Evolutionary conservation across 2,329 filamentous ascomycete genomes (phyloP).

Genomic region (Nothopassalora personata): DNA sequence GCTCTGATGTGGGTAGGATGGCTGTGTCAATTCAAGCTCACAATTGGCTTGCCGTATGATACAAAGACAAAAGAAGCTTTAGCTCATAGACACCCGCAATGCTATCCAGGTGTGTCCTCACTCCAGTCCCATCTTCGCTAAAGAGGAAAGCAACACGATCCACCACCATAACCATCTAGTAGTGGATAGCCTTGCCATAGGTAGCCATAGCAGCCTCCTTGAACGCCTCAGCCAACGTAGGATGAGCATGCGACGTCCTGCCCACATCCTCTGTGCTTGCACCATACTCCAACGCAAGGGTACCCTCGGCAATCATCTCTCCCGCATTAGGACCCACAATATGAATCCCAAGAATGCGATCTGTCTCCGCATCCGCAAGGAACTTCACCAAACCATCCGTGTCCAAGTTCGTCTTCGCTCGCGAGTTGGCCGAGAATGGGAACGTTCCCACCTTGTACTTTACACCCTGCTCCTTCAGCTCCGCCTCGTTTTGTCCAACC

Average conservation of each 20-base stretch:
- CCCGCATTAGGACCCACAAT: conserved; percentile 94
- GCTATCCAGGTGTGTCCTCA: conserved; percentile 7
- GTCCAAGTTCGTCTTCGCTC: conserved; percentile 97
- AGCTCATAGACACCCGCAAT: conserved; percentile 19
- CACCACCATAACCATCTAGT: conserved; percentile 51
- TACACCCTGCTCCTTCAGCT: conserved; percentile 81
- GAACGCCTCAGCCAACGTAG: conserved; percentile 93
- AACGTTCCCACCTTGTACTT: conserved; percentile 92
- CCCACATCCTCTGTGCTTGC: conserved; percentile 92
- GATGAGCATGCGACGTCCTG: conserved; percentile 93
- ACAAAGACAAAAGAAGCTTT: conserved; percentile 7
- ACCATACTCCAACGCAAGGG: conserved; percentile 91
- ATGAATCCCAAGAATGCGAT: conserved; percentile 90
- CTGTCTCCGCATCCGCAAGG: conserved; percentile 90
- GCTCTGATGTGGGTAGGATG: background rate
- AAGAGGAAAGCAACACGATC: background rate
- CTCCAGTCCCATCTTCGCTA: background rate
- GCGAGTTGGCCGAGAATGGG: conserved; percentile 96
- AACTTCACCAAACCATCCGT: conserved; percentile 97
- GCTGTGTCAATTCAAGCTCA: background rate
- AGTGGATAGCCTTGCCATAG: conserved; percentile 92
- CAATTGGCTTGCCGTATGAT: conserved; percentile 10
- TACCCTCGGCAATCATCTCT: conserved; percentile 99
- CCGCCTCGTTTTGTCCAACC: conserved; percentile 96
- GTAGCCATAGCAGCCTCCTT: conserved; percentile 99